Evolutionary conservation across 441 rosid genomes (phyloP).

Genomic region (Bruguiera hainesii): DNA sequence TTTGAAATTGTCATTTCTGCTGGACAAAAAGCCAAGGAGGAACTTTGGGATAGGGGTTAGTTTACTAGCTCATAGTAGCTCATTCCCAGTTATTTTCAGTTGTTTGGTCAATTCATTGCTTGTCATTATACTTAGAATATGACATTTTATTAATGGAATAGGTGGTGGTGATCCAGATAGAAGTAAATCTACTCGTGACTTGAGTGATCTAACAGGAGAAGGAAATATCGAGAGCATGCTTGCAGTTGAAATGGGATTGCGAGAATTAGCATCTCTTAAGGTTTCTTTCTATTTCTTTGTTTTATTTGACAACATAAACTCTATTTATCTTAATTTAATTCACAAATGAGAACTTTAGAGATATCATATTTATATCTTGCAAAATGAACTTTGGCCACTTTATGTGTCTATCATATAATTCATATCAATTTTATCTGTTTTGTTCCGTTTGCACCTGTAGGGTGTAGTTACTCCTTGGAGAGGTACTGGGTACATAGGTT

Average conservation of each 20-base stretch:
- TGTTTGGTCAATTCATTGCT: conserved; percentile 2
- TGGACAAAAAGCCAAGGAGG: conserved; percentile 93
- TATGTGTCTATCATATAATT: no score
- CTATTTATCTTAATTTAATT: not conserved
- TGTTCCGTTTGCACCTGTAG: no score
- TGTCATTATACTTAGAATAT: conserved; percentile 15
- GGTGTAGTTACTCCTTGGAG: no score
- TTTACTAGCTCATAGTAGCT: conserved; percentile 19
- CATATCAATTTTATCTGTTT: no score
- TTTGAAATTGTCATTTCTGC: conserved; percentile 92
- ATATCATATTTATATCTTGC: no score
- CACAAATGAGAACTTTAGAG: no score
- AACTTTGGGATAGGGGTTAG: conserved; percentile 61
- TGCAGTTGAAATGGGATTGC: conserved; percentile 91
- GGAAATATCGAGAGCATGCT: conserved; percentile 98
- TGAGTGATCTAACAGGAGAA: conserved; percentile 82
- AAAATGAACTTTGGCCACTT: no score
- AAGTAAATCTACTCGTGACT: conserved; percentile 49
- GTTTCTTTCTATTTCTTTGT: conserved; percentile 30
- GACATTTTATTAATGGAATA: conserved; percentile 29
- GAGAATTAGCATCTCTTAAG: conserved; percentile 88
- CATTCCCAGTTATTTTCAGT: conserved; percentile 11
- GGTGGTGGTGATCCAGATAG: conserved; percentile 50
- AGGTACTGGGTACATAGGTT: no score
- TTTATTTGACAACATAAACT: conserved; percentile 6